These are phyloP conservation scores for Sclerotiophoma versabilis DNA, from an alignment of 2,329 filamentous ascomycete species.

Conservation along the genomic window DNA sequence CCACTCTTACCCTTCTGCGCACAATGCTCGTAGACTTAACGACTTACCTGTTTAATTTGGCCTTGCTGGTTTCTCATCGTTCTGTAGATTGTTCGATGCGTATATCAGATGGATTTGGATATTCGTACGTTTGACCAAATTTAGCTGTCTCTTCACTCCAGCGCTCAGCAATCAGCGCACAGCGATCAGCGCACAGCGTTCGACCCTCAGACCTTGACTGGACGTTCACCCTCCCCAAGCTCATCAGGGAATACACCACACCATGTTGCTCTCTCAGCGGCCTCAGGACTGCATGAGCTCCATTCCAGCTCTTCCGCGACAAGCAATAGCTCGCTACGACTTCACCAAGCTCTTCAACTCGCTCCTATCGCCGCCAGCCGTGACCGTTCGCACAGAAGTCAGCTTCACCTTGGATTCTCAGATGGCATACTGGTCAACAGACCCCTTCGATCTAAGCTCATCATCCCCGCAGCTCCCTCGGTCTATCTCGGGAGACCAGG, in stretches of 20 bases:
- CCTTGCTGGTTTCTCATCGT: neutral
- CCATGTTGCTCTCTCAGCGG: slow-evolving; percentile 12
- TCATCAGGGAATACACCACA: neutral
- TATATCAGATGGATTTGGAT: neutral
- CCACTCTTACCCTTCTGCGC: neutral
- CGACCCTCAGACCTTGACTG: neutral
- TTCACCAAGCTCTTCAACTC: slow-evolving; percentile 2
- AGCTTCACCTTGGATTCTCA: neutral
- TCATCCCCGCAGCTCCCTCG: neutral
- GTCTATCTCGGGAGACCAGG: neutral
- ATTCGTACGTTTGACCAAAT: neutral
- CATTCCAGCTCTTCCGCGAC: neutral
- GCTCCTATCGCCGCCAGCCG: neutral
- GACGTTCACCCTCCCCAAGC: neutral
- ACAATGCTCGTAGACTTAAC: neutral
- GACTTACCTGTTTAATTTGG: neutral
- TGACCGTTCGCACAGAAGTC: neutral
- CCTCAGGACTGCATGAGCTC: slow-evolving; percentile 1
- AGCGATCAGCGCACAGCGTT: neutral
- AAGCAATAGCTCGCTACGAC: neutral
- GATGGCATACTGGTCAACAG: neutral
- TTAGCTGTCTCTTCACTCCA: neutral
- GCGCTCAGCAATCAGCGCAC: neutral
- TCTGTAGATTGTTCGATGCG: neutral
- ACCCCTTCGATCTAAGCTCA: neutral